Conservation (phyloP, 129 eudicot species). For the Smallanthus sonchifolius region DNA sequence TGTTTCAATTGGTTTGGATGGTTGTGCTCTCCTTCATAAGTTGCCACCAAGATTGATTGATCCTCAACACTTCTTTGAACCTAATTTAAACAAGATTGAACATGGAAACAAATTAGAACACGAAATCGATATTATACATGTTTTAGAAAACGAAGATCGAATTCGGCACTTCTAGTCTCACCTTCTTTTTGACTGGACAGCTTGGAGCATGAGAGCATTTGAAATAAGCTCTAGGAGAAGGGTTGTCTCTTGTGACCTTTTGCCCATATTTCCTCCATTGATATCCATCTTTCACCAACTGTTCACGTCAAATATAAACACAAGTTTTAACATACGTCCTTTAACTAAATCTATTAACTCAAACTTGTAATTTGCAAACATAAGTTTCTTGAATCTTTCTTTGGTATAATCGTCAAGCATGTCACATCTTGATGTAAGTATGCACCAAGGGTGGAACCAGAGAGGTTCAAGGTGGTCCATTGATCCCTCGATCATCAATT, state of each 20-base stretch:
- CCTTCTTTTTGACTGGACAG: slow-evolving; percentile 99
- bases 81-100: slow-evolving; percentile 25
- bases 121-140: neutral
- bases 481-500: no score
- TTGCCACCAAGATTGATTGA: slow-evolving; percentile 81
- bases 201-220: slow-evolving; percentile 94
- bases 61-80: slow-evolving; percentile 93
- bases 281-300: slow-evolving; percentile 92
- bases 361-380: neutral
- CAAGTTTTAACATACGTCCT: neutral
- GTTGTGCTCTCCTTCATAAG: slow-evolving; percentile 96
- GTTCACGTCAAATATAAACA: slow-evolving; percentile 12
- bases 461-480: no score
- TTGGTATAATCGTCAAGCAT: neutral
- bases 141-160: neutral
- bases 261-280: slow-evolving; percentile 99
- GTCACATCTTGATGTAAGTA: neutral
- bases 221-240: slow-evolving; percentile 99
- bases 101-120: slow-evolving; percentile 5
- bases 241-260: slow-evolving; percentile 96
- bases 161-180: neutral
- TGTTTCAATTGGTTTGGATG: slow-evolving; percentile 56
- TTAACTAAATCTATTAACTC: neutral
- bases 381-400: neutral
- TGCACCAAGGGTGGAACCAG: no score